Percentiles rank a stretch among this genome's conserved stretches.
phyloP scores from a whole-genome alignment of 331 rosid species.

The Malus hybrid region DNA sequence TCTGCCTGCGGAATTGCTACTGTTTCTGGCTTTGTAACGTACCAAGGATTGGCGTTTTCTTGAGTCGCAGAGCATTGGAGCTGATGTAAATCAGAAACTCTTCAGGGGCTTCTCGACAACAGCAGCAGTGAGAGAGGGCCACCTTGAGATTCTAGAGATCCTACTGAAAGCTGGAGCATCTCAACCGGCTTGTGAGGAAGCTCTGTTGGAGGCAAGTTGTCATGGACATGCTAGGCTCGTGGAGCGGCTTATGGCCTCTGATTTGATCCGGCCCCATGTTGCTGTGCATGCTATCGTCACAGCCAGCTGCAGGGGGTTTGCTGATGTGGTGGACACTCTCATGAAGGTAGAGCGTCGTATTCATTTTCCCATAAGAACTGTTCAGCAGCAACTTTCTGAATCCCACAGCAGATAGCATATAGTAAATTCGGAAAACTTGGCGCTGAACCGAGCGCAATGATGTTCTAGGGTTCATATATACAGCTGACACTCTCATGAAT shows the following conservation, averaged over 20 bases:
- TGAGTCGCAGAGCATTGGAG: conserved; percentile 59
- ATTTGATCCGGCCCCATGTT: conserved; percentile 68
- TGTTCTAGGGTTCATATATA: too few species aligned
- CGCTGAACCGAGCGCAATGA: accelerated
- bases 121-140: conserved; percentile 92
- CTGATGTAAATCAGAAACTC: conserved; percentile 89
- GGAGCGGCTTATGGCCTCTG: conserved; percentile 81
- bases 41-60: conserved; percentile 6
- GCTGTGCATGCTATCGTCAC: conserved; percentile 80
- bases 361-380: neutral
- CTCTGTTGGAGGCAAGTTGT: conserved; percentile 80
- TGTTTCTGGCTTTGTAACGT: conserved; percentile 2
- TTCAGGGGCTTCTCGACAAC: conserved; percentile 85
- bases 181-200: conserved; percentile 96
- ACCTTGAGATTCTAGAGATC: conserved; percentile 63
- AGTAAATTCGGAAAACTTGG: too few species aligned
- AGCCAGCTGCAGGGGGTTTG: conserved; percentile 84
- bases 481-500: too few species aligned
- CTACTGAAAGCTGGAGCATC: conserved; percentile 85
- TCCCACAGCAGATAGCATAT: neutral
- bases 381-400: neutral
- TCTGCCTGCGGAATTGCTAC: neutral
- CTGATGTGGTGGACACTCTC: conserved; percentile 54
- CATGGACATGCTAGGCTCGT: conserved; percentile 64
- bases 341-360: conserved; percentile 45